Conservation (phyloP, 176 grass and related monocot genomes). For the Thinopyrum elongatum region DNA sequence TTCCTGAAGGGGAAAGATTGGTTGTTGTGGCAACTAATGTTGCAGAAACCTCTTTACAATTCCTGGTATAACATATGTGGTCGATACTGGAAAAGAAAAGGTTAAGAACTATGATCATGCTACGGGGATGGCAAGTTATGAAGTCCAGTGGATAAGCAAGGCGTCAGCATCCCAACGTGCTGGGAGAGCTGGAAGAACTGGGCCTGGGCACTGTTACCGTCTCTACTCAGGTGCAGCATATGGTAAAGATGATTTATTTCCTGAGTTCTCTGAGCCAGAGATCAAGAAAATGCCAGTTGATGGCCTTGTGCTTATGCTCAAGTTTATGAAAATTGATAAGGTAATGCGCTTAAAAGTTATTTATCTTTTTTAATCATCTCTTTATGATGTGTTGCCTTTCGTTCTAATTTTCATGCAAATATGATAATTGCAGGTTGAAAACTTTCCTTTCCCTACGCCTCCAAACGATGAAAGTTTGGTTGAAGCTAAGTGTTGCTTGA, state of each 20-base stretch:
- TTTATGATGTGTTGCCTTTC: neutral
- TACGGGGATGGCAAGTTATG: conserved; percentile 69
- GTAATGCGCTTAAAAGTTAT: conserved; percentile 21
- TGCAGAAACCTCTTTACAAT: conserved; percentile 91
- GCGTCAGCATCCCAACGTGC: conserved; percentile 78
- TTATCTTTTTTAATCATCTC: conserved; percentile 5
- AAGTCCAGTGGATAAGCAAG: conserved; percentile 94
- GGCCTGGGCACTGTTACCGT: conserved; percentile 85
- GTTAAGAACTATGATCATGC: conserved; percentile 76
- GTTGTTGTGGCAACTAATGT: conserved; percentile 95
- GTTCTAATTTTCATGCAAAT: neutral
- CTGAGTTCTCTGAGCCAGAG: conserved; percentile 71
- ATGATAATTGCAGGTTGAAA: conserved; percentile 62
- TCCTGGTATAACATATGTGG: conserved; percentile 85
- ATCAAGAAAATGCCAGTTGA: conserved; percentile 83
- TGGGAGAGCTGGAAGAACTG: conserved; percentile 85
- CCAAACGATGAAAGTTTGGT: conserved; percentile 66
- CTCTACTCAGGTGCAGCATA: conserved; percentile 84
- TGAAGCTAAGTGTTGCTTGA: conserved; percentile 82
- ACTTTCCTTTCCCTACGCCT: conserved; percentile 90
- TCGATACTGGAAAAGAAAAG: conserved; percentile 94
- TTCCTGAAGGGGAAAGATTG: conserved; percentile 69
- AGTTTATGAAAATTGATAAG: conserved; percentile 90
- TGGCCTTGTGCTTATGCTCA: conserved; percentile 85
- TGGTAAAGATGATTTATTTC: conserved; percentile 80